Evolutionary conservation across 2,329 filamentous ascomycete genomes (phyloP).

Genomic region (Ilyonectria destructans): DNA sequence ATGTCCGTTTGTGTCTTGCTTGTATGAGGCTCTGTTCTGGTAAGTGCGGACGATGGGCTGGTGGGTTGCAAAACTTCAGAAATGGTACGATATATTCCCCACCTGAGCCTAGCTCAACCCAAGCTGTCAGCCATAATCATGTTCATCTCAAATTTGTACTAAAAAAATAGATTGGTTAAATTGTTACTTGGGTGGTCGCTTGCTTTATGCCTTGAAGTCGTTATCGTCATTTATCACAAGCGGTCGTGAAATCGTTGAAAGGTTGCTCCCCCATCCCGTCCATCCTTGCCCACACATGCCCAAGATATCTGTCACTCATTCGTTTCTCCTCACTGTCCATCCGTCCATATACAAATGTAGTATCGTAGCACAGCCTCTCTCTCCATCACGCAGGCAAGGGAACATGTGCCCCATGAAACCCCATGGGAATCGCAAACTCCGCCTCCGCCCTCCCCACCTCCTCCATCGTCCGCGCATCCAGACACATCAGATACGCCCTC

Average conservation of each 20-base stretch:
- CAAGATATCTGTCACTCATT: not conserved
- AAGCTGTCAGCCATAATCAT: not conserved
- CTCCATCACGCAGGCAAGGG: constrained; percentile 24
- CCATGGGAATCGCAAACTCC: constrained; percentile 72
- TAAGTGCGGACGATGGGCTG: not conserved
- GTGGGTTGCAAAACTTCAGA: not conserved
- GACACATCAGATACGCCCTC: constrained; percentile 76
- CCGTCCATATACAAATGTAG: not conserved
- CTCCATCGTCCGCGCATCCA: constrained; percentile 74
- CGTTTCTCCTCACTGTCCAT: not conserved
- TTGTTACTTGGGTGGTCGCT: constrained; percentile 5
- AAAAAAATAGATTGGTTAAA: not conserved
- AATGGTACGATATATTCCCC: constrained; percentile 26
- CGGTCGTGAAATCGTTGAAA: not conserved
- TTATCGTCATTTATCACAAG: not conserved
- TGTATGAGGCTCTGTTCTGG: not conserved
- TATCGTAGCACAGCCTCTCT: not conserved
- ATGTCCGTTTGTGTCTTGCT: not conserved
- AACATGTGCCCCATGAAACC: constrained; percentile 75
- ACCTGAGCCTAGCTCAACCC: not conserved
- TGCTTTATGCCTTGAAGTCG: not conserved
- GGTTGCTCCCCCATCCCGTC: not conserved
- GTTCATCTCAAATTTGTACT: not conserved
- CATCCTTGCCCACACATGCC: not conserved
- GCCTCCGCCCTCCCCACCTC: constrained; percentile 78